A percentile compares a stretch with the other conserved stretches of the same genome.
These are phyloP conservation scores for Barnettozyma wickerhamii DNA, from an alignment of 805 yeast species.

Conservation along the genomic window DNA sequence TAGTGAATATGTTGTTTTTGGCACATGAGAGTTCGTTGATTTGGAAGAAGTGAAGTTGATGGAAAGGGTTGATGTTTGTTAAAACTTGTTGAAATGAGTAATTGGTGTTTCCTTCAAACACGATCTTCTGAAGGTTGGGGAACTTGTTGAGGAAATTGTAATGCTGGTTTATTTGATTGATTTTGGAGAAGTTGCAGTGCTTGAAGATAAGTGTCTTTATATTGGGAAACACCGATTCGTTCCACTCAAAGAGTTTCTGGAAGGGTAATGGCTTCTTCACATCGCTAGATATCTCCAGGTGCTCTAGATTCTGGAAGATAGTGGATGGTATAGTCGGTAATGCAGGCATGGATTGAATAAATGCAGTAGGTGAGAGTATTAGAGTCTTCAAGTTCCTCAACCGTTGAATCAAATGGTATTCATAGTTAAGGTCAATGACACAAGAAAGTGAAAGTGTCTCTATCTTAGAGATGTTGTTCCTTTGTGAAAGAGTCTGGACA, in stretches of 20 bases:
- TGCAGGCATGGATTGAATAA: slow-evolving; percentile 6
- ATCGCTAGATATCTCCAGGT: slow-evolving; percentile 18
- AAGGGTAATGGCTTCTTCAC: slow-evolving; percentile 17
- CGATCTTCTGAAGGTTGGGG: slow-evolving; percentile 13
- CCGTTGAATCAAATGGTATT: slow-evolving; percentile 13
- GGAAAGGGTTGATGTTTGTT: slow-evolving; percentile 8
- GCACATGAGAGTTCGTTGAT: slow-evolving; percentile 8
- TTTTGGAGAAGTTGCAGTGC: slow-evolving; percentile 18
- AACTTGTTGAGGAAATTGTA: slow-evolving; percentile 23
- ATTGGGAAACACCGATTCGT: slow-evolving; percentile 12
- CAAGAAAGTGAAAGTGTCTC: slow-evolving; percentile 16
- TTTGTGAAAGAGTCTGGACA: slow-evolving; percentile 5
- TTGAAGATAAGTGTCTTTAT: slow-evolving; percentile 16
- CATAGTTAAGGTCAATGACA: slow-evolving; percentile 15
- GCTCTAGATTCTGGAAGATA: slow-evolving; percentile 10
- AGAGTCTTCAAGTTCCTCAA: slow-evolving; percentile 18
- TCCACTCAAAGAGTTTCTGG: slow-evolving; percentile 16
- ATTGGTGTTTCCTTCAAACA: slow-evolving; percentile 20
- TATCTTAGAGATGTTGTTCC: slow-evolving; percentile 5
- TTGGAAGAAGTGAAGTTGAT: slow-evolving; percentile 8
- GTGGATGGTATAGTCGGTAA: neutral
- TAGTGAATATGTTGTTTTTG: slow-evolving; percentile 4
- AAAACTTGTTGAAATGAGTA: slow-evolving; percentile 7
- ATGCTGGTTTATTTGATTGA: slow-evolving; percentile 16
- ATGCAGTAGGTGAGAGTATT: slow-evolving; percentile 2